A percentile compares a stretch with the other conserved stretches of the same genome.
Evolutionary conservation across 2,329 filamentous ascomycete genomes (phyloP).

Genomic region (Pseudopithomyces chartarum): DNA sequence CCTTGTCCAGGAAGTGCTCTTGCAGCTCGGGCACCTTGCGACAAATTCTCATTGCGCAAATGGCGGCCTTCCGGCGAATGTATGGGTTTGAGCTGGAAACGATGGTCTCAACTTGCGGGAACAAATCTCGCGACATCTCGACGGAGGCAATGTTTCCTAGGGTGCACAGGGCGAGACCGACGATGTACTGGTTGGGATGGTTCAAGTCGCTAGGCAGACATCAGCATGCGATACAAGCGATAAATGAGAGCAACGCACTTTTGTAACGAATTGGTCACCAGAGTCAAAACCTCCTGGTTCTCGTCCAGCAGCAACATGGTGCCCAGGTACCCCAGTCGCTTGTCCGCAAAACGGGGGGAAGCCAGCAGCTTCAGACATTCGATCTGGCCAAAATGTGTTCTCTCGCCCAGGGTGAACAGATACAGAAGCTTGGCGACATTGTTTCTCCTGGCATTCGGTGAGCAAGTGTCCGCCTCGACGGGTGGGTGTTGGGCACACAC

Average conservation of each 20-base stretch:
- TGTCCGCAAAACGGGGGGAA: slow-evolving; percentile 96
- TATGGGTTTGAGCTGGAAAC: slow-evolving; percentile 97
- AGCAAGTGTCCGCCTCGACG: slow-evolving; percentile 21
- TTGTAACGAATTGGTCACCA: slow-evolving; percentile 97
- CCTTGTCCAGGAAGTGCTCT: slow-evolving; percentile 96
- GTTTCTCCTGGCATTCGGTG: slow-evolving; percentile 72
- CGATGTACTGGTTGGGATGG: slow-evolving; percentile 98
- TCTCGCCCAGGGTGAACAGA: slow-evolving; percentile 94
- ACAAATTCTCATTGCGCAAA: slow-evolving; percentile 99
- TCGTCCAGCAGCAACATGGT: slow-evolving; percentile 96
- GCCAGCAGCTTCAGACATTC: slow-evolving; percentile 97
- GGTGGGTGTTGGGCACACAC: slow-evolving; percentile 55
- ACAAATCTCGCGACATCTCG: slow-evolving; percentile 97
- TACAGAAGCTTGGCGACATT: slow-evolving; percentile 99
- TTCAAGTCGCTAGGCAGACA: slow-evolving; percentile 74
- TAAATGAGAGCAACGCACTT: slow-evolving; percentile 65
- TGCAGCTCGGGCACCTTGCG: slow-evolving; percentile 96
- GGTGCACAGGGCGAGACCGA: slow-evolving; percentile 93
- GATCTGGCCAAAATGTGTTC: slow-evolving; percentile 98
- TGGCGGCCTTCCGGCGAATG: slow-evolving; percentile 91
- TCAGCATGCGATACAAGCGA: slow-evolving; percentile 16
- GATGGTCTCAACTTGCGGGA: slow-evolving; percentile 91
- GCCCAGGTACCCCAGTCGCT: slow-evolving; percentile 91
- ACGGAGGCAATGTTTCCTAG: slow-evolving; percentile 97
- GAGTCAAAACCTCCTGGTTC: slow-evolving; percentile 95